A percentile compares a stretch with the other conserved stretches of the same genome.
Conservation (phyloP, 306 rosid genomes). For the Neltuma alba region DNA sequence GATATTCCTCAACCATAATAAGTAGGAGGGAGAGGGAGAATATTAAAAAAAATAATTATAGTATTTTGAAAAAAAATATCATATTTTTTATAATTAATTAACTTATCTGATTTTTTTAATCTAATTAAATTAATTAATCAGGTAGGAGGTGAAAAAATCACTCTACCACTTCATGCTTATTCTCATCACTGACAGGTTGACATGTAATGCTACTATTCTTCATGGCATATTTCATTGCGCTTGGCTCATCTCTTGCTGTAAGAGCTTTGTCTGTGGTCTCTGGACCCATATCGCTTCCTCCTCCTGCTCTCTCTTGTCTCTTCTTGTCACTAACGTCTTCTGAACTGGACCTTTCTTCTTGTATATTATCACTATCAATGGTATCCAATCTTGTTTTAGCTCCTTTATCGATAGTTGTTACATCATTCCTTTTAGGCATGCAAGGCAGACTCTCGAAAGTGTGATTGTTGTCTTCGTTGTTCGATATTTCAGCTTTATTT, state of each 20-base stretch:
- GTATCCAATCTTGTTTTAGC: background rate
- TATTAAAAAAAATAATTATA: too few species aligned
- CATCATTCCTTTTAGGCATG: background rate
- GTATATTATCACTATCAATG: background rate
- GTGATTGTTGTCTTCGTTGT: background rate
- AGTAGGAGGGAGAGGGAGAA: too few species aligned
- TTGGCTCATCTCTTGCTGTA: background rate
- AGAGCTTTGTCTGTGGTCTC: constrained; percentile 1
- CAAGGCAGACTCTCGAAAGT: background rate
- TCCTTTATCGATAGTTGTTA: constrained; percentile 4
- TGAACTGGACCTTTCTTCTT: background rate
- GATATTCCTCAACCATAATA: too few species aligned
- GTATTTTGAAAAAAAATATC: too few species aligned
- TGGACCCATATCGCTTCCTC: background rate
- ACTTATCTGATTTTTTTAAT: too few species aligned
- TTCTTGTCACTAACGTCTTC: background rate
- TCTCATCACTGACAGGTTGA: background rate
- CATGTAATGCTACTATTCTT: background rate
- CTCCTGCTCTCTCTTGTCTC: constrained; percentile 3
- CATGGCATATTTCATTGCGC: background rate
- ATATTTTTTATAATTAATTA: too few species aligned
- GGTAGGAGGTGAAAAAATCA: background rate
- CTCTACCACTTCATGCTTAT: constrained; percentile 9
- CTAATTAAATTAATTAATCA: too few species aligned
- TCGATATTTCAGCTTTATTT: background rate